Percentiles rank a stretch among this genome's conserved stretches.
Evolutionary conservation across 352 stramenopile species (phyloP).

Genomic region (Phytophthora sojae): DNA sequence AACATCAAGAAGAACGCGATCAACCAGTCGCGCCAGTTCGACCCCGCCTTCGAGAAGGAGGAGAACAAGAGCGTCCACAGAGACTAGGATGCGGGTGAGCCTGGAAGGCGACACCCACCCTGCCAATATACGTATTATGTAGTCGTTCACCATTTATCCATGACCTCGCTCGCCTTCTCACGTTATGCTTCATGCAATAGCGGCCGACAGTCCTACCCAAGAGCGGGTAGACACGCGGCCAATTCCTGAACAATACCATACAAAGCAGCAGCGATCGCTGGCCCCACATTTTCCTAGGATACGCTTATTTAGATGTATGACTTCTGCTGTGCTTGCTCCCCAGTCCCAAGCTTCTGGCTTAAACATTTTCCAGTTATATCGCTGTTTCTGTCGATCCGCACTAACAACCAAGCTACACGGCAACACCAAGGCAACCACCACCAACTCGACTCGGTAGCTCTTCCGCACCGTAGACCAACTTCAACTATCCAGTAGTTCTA

Average conservation of each 20-base stretch:
- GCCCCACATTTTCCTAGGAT: no score
- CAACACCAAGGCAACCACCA: no score
- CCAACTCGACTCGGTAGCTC: no score
- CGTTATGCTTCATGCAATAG: no score
- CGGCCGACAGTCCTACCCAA: not conserved
- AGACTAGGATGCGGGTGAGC: not conserved
- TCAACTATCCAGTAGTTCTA: not conserved
- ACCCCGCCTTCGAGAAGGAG: constrained; percentile 52
- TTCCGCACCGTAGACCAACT: not conserved
- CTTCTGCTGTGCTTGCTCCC: no score
- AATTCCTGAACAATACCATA: not conserved
- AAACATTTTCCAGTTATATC: no score
- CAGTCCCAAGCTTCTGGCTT: no score
- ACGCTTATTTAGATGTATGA: no score
- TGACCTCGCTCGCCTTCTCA: no score
- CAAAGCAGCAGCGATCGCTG: not conserved
- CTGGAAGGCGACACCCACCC: not conserved
- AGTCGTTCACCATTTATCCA: not conserved
- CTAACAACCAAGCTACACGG: no score
- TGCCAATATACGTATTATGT: constrained; percentile 2
- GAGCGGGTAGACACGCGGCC: not conserved
- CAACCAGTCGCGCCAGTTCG: constrained; percentile 69
- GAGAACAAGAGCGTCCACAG: constrained; percentile 49
- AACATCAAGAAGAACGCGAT: constrained; percentile 63
- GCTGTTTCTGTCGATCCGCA: no score